Percentiles rank a stretch among this genome's conserved stretches.
phyloP scores from a whole-genome alignment of 2,329 filamentous ascomycete species.

The Alternaria solani region DNA sequence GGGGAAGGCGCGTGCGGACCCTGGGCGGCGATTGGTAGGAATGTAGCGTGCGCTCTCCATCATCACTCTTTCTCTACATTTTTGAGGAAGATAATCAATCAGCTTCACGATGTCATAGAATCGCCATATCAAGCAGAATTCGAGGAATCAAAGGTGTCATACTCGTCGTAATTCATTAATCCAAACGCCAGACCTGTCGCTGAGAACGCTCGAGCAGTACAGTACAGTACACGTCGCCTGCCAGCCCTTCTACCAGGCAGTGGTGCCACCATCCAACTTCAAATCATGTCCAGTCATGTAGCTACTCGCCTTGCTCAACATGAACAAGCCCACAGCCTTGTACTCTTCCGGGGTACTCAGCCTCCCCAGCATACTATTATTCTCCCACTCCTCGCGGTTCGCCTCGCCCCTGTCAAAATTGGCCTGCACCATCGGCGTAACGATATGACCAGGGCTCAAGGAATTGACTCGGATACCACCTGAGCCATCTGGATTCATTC shows the following conservation, averaged over 20 bases:
- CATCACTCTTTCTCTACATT: too few species aligned
- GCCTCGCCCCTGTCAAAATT: slow-evolving; percentile 76
- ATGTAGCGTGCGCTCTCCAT: neutral
- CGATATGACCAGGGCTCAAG: slow-evolving; percentile 78
- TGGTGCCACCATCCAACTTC: slow-evolving; percentile 46
- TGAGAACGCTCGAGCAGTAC: slow-evolving; percentile 6
- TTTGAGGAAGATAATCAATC: too few species aligned
- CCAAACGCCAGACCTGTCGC: slow-evolving; percentile 2
- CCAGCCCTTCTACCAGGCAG: slow-evolving; percentile 38
- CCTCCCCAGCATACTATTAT: slow-evolving; percentile 78
- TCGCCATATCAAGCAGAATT: neutral
- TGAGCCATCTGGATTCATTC: slow-evolving; percentile 55
- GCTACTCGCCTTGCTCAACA: slow-evolving; percentile 46
- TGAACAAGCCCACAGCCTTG: slow-evolving; percentile 45
- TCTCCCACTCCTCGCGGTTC: slow-evolving; percentile 72
- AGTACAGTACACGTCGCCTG: neutral
- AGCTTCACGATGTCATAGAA: neutral
- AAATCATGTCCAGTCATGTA: slow-evolving; percentile 50
- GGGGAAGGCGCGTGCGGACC: slow-evolving; percentile 22
- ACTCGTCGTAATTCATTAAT: neutral
- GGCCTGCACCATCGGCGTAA: slow-evolving; percentile 81
- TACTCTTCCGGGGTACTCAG: slow-evolving; percentile 47
- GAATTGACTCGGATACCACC: slow-evolving; percentile 80
- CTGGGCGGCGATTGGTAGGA: slow-evolving; percentile 9
- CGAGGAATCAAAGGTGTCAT: neutral